phyloP scores from a whole-genome alignment of 2,329 filamentous ascomycete genomes.

The Monilinia fructigena region DNA sequence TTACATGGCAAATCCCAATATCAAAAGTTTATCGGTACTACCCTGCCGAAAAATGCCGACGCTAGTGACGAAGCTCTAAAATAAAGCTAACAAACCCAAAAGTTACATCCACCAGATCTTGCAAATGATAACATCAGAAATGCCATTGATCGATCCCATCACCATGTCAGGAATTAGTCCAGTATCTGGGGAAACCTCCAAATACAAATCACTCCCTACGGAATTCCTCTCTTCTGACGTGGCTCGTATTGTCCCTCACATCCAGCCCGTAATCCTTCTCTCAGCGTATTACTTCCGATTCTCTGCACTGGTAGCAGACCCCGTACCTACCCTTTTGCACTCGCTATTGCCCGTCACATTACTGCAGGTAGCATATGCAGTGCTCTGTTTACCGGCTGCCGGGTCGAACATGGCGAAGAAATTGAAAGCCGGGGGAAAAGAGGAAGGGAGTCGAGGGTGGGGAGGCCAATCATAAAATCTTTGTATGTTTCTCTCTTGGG shows the following conservation, averaged over 20 bases:
- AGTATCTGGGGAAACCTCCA: conserved; percentile 12
- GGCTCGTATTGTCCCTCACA: conserved; percentile 58
- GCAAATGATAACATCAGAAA: conserved; percentile 22
- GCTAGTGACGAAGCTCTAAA: conserved; percentile 19
- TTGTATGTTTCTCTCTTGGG: conserved; percentile 25
- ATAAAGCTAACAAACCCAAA: conserved; percentile 3
- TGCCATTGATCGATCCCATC: conserved; percentile 39
- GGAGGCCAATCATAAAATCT: conserved; percentile 21
- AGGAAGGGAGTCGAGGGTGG: conserved; percentile 47
- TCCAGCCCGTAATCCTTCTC: conserved; percentile 67
- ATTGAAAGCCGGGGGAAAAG: conserved; percentile 52
- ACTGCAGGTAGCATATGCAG: conserved; percentile 63
- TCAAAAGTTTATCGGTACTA: conserved; percentile 12
- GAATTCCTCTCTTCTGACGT: conserved; percentile 39
- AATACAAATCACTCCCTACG: conserved; percentile 33
- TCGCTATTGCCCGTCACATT: conserved; percentile 61
- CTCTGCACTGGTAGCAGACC: conserved; percentile 64
- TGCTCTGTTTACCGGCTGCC: conserved; percentile 64
- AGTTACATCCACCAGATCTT: not conserved
- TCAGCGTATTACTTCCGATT: conserved; percentile 64
- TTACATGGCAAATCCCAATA: not conserved
- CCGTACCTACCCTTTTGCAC: conserved; percentile 60
- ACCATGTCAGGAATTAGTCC: conserved; percentile 36
- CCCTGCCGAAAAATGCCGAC: conserved; percentile 14
- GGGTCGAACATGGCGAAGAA: conserved; percentile 50